A percentile compares a stretch with the other conserved stretches of the same genome.
These are phyloP conservation scores for Tuber microsphaerosporum DNA, from an alignment of 495 filamentous ascomycete species.

Conservation along the genomic window DNA sequence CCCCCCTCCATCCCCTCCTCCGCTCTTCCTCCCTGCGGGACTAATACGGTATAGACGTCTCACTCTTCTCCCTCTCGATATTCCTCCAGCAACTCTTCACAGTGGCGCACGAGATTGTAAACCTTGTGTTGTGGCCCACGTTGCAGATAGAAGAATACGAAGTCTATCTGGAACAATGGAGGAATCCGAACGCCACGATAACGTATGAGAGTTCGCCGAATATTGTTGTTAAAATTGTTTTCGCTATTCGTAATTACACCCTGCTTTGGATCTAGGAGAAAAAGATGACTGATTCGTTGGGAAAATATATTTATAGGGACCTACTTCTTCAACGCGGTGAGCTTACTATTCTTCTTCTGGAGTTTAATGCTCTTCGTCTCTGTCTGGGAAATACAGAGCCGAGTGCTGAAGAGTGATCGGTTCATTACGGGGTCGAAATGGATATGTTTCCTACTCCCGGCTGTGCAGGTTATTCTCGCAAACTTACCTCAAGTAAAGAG, in stretches of 20 bases:
- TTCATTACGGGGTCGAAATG: slow-evolving; percentile 32
- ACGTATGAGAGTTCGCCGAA: slow-evolving; percentile 23
- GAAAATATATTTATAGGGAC: slow-evolving; percentile 13
- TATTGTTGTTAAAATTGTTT: slow-evolving; percentile 17
- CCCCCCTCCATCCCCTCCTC: background rate
- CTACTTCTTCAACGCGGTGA: slow-evolving; percentile 37
- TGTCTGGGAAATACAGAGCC: slow-evolving; percentile 32
- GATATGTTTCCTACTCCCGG: slow-evolving; percentile 28
- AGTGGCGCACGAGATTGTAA: slow-evolving; percentile 22
- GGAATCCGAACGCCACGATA: slow-evolving; percentile 30
- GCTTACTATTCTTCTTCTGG: slow-evolving; percentile 38
- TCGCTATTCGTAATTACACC: slow-evolving; percentile 26
- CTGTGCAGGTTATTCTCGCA: slow-evolving; percentile 17
- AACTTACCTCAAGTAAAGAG: slow-evolving; percentile 17
- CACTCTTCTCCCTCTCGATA: slow-evolving; percentile 33
- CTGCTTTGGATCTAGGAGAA: background rate
- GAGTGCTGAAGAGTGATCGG: slow-evolving; percentile 16
- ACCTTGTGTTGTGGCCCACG: slow-evolving; percentile 18
- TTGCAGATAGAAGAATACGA: slow-evolving; percentile 19
- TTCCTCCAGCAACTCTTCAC: slow-evolving; percentile 37
- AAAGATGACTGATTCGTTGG: slow-evolving; percentile 9
- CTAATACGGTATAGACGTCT: slow-evolving; percentile 24
- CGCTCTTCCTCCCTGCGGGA: background rate
- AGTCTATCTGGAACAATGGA: slow-evolving; percentile 21
- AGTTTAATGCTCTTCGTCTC: slow-evolving; percentile 35